Evolutionary conservation across 441 rosid species (phyloP), one percentile per base, ranked within the genome.

Genomic region (Erodium trifolium): DNA sequence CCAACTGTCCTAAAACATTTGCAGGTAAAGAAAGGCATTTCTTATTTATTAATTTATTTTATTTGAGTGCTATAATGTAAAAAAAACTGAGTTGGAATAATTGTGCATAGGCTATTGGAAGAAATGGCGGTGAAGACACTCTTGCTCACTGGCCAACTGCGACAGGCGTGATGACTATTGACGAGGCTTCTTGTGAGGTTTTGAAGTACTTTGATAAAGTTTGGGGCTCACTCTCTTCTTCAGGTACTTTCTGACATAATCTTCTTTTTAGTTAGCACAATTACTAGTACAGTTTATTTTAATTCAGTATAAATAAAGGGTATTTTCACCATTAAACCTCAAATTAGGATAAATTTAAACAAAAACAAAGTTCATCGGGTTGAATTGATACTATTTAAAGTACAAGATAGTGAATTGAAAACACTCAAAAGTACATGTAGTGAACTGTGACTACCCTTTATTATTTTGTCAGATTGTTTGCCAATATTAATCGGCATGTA

Each of bases 61-160:
- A 62, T 23, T 23, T 62, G 65, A 62, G 65, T 23, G 14, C 2
- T 11, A 7, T 62, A 12, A 60, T 17, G 67, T 73, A 18, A 37
- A n/a, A 29, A 68, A 41, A 23, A 67, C 70, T n/a, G 34, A 35
- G 17, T 73, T 80, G 53, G 85, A 62, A 34, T 75, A 57, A 71
- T 63, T 73, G 67, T 68, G 67, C 76, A 8, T 81, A 92, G 99
- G 79, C 82, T 67, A 90, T 86, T 68, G 98, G 99, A 68, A 82
- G 83, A 82, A 88, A 89, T 83, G 88, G 96, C 41, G 99, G 99
- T 78, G 99, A 87, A 81, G 97, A 94, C 76, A 87, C 98, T 70
- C 96, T 90, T 80, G 88, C 96, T 84, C 98, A 90, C 76, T 92
- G 98, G 99, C 97, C 99, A 72, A 86, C 82, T 74, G 79, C 89